A percentile compares a stretch with the other conserved stretches of the same genome.
Evolutionary conservation across 225 moss, liverwort and hornwort genomes (phyloP).

Genomic region (Pseudisothecium myosuroides): DNA sequence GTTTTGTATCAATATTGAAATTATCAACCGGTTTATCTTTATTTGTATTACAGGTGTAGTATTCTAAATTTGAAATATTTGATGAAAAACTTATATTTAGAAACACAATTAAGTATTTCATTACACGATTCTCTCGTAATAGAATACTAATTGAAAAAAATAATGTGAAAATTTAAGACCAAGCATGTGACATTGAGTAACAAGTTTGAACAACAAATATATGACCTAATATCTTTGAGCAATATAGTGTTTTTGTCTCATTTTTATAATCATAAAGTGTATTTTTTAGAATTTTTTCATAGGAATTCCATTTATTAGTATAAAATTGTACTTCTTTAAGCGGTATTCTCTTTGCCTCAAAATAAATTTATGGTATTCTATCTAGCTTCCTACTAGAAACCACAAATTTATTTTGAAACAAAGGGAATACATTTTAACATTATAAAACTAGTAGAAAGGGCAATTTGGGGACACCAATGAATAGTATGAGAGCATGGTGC

Average conservation of each 20-base stretch:
- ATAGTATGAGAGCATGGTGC: fast-evolving
- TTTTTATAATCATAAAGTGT: not conserved
- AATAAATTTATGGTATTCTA: fast-evolving
- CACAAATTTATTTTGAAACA: too few relatives aligned
- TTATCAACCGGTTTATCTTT: too few relatives aligned
- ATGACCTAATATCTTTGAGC: not conserved
- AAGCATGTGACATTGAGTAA: not conserved
- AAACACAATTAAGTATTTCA: not conserved
- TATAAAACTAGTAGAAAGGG: not conserved
- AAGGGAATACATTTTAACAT: not conserved
- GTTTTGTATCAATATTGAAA: not conserved
- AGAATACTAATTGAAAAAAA: not conserved
- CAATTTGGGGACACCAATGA: not conserved
- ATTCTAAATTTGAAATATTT: not conserved
- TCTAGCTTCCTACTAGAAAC: too few relatives aligned
- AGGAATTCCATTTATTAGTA: not conserved
- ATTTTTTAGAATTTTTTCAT: too few relatives aligned
- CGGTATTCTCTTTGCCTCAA: too few relatives aligned
- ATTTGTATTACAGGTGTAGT: too few relatives aligned
- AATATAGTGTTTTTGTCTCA: not conserved
- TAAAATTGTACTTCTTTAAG: not conserved
- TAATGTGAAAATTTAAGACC: not conserved
- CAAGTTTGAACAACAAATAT: not conserved
- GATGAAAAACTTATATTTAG: not conserved
- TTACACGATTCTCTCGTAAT: not conserved